Evolutionary conservation across 768 basidiomycete species (phyloP).

Genomic region (Mycena galopus): DNA sequence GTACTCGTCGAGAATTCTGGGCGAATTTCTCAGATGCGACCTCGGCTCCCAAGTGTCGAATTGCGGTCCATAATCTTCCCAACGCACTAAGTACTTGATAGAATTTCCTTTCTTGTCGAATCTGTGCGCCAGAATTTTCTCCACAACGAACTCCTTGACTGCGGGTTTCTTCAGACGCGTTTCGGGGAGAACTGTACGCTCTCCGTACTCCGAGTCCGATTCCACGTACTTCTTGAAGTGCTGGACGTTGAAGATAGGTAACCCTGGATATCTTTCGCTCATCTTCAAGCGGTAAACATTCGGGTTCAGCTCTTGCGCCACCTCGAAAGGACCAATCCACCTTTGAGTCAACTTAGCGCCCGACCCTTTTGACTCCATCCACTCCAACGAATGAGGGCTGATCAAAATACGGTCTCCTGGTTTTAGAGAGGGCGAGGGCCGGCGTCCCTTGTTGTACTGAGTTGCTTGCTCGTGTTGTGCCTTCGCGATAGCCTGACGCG

Average conservation of each 20-base stretch:
- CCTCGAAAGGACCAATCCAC: conserved; percentile 13
- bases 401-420: not conserved
- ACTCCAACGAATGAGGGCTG: conserved; percentile 3
- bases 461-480: conserved; percentile 9
- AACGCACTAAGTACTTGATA: conserved; percentile 16
- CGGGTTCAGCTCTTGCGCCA: not conserved
- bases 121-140: conserved; percentile 6
- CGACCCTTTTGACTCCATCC: not conserved
- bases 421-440: not conserved
- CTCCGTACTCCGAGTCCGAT: not conserved
- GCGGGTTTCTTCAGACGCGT: not conserved
- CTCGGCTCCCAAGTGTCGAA: conserved; percentile 22
- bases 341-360: not conserved
- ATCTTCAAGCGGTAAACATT: not conserved
- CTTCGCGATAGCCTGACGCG: not conserved
- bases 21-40: conserved; percentile 4
- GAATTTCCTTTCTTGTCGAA: not conserved
- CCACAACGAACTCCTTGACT: not conserved
- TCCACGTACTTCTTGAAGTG: conserved; percentile 10
- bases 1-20: not conserved
- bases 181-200: not conserved
- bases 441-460: not conserved
- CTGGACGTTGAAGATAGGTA: conserved; percentile 1
- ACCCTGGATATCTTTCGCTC: conserved; percentile 5
- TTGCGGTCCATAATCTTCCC: conserved; percentile 16